Conservation (phyloP, 1,139 yeast genomes). For the Pichia sp. region DNA sequence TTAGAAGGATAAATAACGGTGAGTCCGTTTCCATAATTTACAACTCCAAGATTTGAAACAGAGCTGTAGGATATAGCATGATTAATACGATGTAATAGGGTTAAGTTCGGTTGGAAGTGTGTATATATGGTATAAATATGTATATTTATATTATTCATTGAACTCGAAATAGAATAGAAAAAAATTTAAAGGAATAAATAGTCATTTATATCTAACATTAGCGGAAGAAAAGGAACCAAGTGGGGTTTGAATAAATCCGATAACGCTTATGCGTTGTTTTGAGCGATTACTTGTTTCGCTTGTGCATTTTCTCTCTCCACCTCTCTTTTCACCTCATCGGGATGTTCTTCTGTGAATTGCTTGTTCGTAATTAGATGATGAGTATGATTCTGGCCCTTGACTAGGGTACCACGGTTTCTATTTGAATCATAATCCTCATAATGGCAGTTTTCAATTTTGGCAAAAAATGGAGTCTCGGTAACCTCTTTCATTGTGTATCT, state of each 20-base stretch:
- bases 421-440: conserved; percentile 16
- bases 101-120: background rate
- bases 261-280: background rate
- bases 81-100: background rate
- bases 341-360: conserved; percentile 42
- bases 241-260: too few species aligned
- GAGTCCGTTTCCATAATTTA: conserved; percentile 92
- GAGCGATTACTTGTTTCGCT: conserved; percentile 16
- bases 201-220: background rate
- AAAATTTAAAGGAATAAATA: background rate
- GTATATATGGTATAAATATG: background rate
- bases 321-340: conserved; percentile 38
- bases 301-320: conserved; percentile 32
- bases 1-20: conserved; percentile 93
- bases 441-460: conserved; percentile 44
- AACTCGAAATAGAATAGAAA: background rate
- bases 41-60: conserved; percentile 68
- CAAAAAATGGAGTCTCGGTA: conserved; percentile 66
- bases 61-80: too few species aligned
- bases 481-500: conserved; percentile 72
- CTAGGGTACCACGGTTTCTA: conserved; percentile 13
- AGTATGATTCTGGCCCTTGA: conserved; percentile 35
- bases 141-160: background rate
- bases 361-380: conserved; percentile 54
- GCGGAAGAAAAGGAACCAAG: background rate